phyloP scores from a whole-genome alignment of 2,329 filamentous ascomycete species.

The Venturia asperata region DNA sequence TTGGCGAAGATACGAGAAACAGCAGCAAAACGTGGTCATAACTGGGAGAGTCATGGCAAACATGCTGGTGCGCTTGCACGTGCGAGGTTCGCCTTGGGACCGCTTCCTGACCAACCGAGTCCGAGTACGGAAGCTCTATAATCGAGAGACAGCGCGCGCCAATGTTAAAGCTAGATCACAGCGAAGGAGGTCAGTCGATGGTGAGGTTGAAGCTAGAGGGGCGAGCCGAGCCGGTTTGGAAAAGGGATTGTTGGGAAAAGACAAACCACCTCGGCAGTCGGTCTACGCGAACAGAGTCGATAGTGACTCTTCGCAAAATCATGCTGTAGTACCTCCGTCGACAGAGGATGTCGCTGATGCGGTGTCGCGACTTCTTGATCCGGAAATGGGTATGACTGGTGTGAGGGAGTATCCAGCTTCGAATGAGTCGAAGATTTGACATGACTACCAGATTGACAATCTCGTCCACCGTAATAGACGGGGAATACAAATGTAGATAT shows the following conservation, averaged over 20 bases:
- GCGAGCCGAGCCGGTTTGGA: neutral
- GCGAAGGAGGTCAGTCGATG: neutral
- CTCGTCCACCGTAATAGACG: too few relatives aligned
- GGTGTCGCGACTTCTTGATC: neutral
- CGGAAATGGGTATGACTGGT: neutral
- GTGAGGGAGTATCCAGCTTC: neutral
- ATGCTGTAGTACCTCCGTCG: neutral
- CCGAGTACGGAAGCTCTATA: neutral
- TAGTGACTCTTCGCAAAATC: neutral
- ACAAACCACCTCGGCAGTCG: neutral
- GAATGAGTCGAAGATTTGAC: neutral
- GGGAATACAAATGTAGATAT: too few relatives aligned
- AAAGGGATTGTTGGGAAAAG: neutral
- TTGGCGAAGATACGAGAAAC: conserved; percentile 7
- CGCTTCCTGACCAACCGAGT: neutral
- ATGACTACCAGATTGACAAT: neutral
- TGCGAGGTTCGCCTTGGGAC: neutral
- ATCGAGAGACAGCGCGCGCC: neutral
- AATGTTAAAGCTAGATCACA: neutral
- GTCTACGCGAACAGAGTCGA: neutral
- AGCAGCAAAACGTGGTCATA: neutral
- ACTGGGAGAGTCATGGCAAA: conserved; percentile 7
- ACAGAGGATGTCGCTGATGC: neutral
- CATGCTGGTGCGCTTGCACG: conserved; percentile 2
- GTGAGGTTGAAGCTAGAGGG: neutral